Evolutionary conservation across 805 yeast genomes (phyloP).

Genomic region (Suhomyces sp.): DNA sequence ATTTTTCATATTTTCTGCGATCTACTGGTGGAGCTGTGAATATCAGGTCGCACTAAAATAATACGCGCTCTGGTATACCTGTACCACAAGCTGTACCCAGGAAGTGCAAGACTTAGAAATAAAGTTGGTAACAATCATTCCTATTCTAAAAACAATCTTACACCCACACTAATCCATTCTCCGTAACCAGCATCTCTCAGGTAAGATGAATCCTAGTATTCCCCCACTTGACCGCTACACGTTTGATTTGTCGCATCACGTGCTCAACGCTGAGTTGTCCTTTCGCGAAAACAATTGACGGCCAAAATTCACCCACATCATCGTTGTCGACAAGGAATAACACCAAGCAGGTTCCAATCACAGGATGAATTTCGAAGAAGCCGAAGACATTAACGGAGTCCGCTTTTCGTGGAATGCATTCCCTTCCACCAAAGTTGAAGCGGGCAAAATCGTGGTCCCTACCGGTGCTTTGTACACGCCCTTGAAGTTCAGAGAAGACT

Average conservation of each 20-base stretch:
- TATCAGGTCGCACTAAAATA: not conserved
- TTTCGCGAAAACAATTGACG: constrained; percentile 5
- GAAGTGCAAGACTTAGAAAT: not conserved
- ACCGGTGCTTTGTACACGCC: constrained; percentile 96
- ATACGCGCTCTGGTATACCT: not conserved
- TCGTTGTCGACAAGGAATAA: not conserved
- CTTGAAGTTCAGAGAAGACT: constrained; percentile 69
- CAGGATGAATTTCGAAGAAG: constrained; percentile 40
- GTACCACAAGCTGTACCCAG: not conserved
- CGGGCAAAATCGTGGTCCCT: constrained; percentile 89
- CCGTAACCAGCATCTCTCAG: no score
- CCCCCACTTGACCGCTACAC: not conserved
- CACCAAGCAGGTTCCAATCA: not conserved
- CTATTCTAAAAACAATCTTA: no score
- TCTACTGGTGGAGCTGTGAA: no score
- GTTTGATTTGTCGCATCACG: not conserved
- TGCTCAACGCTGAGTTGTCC: constrained; percentile 9
- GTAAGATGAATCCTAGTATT: no score
- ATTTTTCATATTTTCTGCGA: no score
- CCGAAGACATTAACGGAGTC: constrained; percentile 45
- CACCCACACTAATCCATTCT: no score
- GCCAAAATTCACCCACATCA: constrained; percentile 3
- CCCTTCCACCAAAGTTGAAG: constrained; percentile 86
- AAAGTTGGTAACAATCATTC: no score
- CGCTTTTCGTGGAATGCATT: constrained; percentile 61